Evolutionary conservation across 768 basidiomycete genomes (phyloP).

Genomic region (Mycena alexandri): DNA sequence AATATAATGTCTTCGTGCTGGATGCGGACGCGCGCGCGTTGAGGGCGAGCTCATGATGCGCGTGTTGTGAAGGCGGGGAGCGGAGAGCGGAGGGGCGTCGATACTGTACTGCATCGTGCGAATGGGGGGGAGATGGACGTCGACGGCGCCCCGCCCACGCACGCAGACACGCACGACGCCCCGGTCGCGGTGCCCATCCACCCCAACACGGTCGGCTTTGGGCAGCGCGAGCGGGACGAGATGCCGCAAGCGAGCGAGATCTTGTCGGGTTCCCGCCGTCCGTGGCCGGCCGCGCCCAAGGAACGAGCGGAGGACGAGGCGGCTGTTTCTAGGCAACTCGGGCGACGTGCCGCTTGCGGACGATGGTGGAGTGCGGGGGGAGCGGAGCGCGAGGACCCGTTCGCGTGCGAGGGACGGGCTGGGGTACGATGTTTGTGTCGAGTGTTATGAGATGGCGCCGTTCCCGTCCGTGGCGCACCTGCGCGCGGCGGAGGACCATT

Average conservation of each 20-base stretch:
- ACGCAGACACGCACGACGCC: slow-evolving; percentile 22
- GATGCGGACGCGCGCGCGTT: slow-evolving; percentile 65
- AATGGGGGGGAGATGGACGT: slow-evolving; percentile 18
- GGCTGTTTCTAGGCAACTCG: slow-evolving; percentile 81
- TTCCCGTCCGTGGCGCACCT: slow-evolving; percentile 78
- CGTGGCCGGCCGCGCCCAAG: not conserved
- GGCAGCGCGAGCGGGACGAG: slow-evolving; percentile 87
- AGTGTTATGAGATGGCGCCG: slow-evolving; percentile 86
- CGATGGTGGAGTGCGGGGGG: not conserved
- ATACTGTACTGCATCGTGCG: not conserved
- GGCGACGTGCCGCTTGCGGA: slow-evolving; percentile 76
- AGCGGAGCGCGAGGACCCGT: slow-evolving; percentile 51
- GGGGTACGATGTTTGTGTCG: slow-evolving; percentile 89
- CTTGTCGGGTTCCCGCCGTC: slow-evolving; percentile 49
- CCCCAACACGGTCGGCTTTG: slow-evolving; percentile 82
- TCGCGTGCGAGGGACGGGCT: slow-evolving; percentile 63
- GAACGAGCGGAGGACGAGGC: not conserved
- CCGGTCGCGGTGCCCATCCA: slow-evolving; percentile 24
- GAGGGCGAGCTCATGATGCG: slow-evolving; percentile 65
- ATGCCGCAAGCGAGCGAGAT: slow-evolving; percentile 91
- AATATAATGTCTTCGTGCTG: slow-evolving; percentile 86
- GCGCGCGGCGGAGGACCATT: slow-evolving; percentile 81
- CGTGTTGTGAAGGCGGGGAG: slow-evolving; percentile 56
- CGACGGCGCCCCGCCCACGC: slow-evolving; percentile 21
- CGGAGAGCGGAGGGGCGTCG: slow-evolving; percentile 30